phyloP scores from a whole-genome alignment of 2,329 filamentous ascomycete genomes.

The Aspergillus sojae region DNA sequence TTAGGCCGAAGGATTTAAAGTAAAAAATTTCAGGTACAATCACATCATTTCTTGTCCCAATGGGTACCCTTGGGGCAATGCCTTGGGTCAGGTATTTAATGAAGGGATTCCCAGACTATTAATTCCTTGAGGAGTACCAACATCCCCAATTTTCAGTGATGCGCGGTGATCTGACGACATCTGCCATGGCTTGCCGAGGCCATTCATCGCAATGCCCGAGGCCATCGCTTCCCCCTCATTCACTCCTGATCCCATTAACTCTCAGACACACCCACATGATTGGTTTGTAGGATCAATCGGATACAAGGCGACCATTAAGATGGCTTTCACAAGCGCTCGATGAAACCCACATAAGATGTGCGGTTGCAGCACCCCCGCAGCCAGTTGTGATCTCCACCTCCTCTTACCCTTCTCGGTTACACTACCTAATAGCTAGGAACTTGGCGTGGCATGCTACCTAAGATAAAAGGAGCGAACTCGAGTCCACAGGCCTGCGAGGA shows the following conservation, averaged over 20 bases:
- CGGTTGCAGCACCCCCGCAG: background rate
- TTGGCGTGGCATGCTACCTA: background rate
- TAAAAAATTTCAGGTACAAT: background rate
- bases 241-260: background rate
- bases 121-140: background rate
- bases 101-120: too few relatives aligned
- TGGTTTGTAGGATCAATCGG: too few relatives aligned
- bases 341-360: background rate
- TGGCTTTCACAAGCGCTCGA: background rate
- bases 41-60: background rate
- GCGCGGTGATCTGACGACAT: background rate
- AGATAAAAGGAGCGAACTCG: background rate
- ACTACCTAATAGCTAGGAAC: background rate
- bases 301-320: background rate
- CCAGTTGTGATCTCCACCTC: background rate
- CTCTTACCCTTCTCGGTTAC: background rate
- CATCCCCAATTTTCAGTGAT: background rate
- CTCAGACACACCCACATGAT: too few relatives aligned
- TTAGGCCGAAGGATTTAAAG: constrained; percentile 4
- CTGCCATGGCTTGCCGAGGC: background rate
- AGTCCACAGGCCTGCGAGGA: background rate
- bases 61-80: background rate
- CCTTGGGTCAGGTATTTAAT: background rate
- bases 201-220: background rate
- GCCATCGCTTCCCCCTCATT: background rate